These are phyloP conservation scores for Coleophoma cylindrospora DNA, from an alignment of 2,329 filamentous ascomycete genomes.

Conservation along the genomic window DNA sequence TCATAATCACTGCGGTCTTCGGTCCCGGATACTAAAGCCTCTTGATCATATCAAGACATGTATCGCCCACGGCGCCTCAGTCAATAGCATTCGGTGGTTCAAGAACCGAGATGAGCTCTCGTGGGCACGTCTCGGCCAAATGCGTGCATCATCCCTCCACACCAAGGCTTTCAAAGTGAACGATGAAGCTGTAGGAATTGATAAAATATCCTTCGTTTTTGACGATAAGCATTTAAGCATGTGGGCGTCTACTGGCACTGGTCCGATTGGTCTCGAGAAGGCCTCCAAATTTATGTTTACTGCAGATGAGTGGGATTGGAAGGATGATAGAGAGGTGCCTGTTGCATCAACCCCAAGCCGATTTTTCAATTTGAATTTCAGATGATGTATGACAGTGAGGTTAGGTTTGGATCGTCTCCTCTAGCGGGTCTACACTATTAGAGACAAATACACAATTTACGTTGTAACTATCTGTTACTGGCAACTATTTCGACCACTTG, in stretches of 20 bases:
- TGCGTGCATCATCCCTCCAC: not conserved
- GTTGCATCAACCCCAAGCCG: not conserved
- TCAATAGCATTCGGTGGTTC: slow-evolving; percentile 43
- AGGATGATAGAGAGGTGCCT: not conserved
- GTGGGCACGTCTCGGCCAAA: not conserved
- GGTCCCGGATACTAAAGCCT: slow-evolving; percentile 59
- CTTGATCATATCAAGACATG: slow-evolving; percentile 59
- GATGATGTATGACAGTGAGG: not conserved
- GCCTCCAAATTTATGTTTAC: slow-evolving; percentile 27
- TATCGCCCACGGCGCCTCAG: slow-evolving; percentile 39
- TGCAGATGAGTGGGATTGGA: not conserved
- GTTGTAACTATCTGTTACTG: no score
- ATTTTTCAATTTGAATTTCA: not conserved
- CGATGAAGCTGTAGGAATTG: not conserved
- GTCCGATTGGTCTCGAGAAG: slow-evolving; percentile 27
- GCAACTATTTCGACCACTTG: no score
- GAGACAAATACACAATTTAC: no score
- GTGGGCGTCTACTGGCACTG: not conserved
- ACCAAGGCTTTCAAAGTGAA: not conserved
- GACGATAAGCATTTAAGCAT: not conserved
- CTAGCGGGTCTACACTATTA: no score
- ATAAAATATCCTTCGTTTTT: no score
- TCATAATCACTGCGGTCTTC: slow-evolving; percentile 68
- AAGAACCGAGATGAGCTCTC: slow-evolving; percentile 16
- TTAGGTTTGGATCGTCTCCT: not conserved